Evolutionary conservation across 495 filamentous ascomycete genomes (phyloP).

Genomic region (Penicillium pulvis): DNA sequence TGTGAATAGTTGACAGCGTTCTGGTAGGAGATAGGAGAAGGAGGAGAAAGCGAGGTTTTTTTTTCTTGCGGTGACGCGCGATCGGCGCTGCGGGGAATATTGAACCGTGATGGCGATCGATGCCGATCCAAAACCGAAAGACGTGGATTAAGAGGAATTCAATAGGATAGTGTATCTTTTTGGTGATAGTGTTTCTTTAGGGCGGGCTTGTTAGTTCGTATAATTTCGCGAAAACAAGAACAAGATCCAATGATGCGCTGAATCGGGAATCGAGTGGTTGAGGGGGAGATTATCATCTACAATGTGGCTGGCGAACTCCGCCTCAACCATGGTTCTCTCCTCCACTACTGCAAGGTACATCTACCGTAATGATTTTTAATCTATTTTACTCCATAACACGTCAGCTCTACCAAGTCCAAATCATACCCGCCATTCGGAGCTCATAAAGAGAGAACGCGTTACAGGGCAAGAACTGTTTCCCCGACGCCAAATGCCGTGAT

Average conservation of each 20-base stretch:
- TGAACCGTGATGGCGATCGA: slow-evolving; percentile 12
- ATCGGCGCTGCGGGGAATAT: slow-evolving; percentile 34
- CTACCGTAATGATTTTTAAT: neutral
- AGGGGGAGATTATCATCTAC: slow-evolving; percentile 17
- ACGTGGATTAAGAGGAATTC: neutral
- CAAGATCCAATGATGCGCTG: neutral
- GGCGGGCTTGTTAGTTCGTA: neutral
- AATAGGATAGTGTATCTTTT: neutral
- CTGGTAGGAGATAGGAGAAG: slow-evolving; percentile 1
- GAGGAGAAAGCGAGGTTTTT: slow-evolving; percentile 14
- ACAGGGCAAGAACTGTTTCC: neutral
- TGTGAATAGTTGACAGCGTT: neutral
- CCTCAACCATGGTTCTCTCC: slow-evolving; percentile 18
- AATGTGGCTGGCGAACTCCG: slow-evolving; percentile 9
- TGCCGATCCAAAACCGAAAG: neutral
- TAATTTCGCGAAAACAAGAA: neutral
- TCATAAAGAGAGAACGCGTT: neutral
- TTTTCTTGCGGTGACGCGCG: slow-evolving; percentile 16
- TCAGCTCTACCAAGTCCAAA: neutral
- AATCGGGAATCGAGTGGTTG: neutral
- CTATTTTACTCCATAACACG: neutral
- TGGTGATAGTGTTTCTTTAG: neutral
- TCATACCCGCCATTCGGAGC: neutral
- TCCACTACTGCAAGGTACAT: slow-evolving; percentile 20
- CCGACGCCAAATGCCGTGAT: slow-evolving; percentile 8